Percentiles rank a stretch among this genome's conserved stretches.
These are phyloP conservation scores for Phytophthora litchii DNA, from an alignment of 352 stramenopile species.

Conservation along the genomic window DNA sequence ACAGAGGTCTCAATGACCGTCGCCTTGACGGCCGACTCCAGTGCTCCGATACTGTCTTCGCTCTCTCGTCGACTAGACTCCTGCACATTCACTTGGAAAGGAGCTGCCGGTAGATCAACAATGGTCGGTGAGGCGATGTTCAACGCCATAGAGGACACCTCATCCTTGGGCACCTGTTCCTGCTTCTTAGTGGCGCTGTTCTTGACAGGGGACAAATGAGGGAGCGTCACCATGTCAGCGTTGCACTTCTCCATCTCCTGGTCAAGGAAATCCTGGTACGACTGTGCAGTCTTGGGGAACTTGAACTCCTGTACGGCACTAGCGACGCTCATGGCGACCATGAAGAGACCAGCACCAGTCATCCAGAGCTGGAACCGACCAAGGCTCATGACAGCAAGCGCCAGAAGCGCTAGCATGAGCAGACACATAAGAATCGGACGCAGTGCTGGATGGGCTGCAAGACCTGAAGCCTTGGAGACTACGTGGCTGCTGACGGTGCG, in stretches of 20 bases:
- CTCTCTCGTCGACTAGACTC: conserved; percentile 40
- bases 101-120: conserved; percentile 17
- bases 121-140: conserved; percentile 54
- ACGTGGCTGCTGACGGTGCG: conserved; percentile 37
- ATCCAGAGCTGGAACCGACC: conserved; percentile 72
- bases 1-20: conserved; percentile 15
- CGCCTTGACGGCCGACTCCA: conserved; percentile 34
- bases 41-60: conserved; percentile 37
- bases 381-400: conserved; percentile 52
- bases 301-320: conserved; percentile 73
- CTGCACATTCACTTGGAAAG: conserved; percentile 16
- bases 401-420: conserved; percentile 49
- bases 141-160: conserved; percentile 34
- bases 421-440: conserved; percentile 35
- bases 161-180: conserved; percentile 28
- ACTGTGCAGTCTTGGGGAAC: conserved; percentile 40
- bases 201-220: conserved; percentile 48
- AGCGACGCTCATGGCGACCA: conserved; percentile 65
- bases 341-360: conserved; percentile 60
- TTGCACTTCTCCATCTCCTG: conserved; percentile 61
- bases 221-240: conserved; percentile 52
- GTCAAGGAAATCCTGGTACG: conserved; percentile 63
- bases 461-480: conserved; percentile 23
- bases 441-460: conserved; percentile 27
- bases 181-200: conserved; percentile 18